These are phyloP conservation scores for Pyrrhoderma noxium DNA, from an alignment of 1,284 basidiomycete species.

Conservation along the genomic window DNA sequence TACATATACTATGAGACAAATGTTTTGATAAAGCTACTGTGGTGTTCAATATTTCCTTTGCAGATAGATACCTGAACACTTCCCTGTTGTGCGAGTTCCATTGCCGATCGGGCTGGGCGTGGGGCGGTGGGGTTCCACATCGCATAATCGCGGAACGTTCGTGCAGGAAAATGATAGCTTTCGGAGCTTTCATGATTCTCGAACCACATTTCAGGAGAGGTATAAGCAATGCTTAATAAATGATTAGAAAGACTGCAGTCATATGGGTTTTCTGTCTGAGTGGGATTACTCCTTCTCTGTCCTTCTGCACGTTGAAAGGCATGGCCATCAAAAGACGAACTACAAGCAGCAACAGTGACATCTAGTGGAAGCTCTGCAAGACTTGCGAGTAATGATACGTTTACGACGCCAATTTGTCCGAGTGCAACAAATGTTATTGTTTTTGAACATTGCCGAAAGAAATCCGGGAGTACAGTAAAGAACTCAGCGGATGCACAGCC, in stretches of 20 bases:
- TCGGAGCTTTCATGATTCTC: not conserved
- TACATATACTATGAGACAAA: not conserved
- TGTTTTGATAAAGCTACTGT: not conserved
- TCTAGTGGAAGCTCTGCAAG: not conserved
- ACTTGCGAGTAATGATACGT: not conserved
- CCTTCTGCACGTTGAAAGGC: not conserved
- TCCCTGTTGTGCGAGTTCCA: not conserved
- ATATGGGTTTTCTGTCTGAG: not conserved
- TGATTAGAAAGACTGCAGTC: not conserved
- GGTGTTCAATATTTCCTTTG: not conserved
- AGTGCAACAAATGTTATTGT: slow-evolving; percentile 5
- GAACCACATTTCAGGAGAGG: slow-evolving; percentile 9
- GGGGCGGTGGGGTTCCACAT: not conserved
- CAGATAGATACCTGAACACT: slow-evolving; percentile 10
- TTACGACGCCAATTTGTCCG: slow-evolving; percentile 5
- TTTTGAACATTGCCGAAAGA: slow-evolving; percentile 3
- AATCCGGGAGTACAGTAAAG: not conserved
- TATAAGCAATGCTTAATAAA: slow-evolving; percentile 6
- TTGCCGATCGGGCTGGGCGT: not conserved
- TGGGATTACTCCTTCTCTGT: not conserved
- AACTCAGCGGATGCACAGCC: slow-evolving; percentile 1
- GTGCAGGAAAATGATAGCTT: not conserved
- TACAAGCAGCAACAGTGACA: slow-evolving; percentile 1
- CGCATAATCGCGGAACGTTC: slow-evolving; percentile 1
- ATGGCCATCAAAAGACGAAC: slow-evolving; percentile 12